phyloP scores from a whole-genome alignment of 2,329 filamentous ascomycete species.

The Harringtonia lauricola region DNA sequence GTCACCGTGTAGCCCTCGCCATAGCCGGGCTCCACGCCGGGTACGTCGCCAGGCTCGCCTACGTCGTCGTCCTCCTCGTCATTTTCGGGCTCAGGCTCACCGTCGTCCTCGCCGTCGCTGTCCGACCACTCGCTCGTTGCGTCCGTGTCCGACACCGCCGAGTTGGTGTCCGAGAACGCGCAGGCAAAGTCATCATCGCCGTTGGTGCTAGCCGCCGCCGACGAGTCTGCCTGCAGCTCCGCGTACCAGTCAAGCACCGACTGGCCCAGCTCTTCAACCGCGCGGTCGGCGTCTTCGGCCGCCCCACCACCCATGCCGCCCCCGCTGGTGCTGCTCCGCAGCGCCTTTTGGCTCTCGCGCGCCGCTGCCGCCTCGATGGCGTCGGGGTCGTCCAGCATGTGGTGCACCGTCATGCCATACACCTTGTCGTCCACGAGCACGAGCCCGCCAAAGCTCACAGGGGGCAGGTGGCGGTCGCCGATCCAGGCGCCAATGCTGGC shows the following conservation, averaged over 20 bases:
- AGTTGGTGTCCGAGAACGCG: slow-evolving; percentile 52
- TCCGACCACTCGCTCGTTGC: slow-evolving; percentile 39
- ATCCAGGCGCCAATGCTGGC: slow-evolving; percentile 90
- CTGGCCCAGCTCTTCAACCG: slow-evolving; percentile 18
- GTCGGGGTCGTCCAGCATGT: slow-evolving; percentile 74
- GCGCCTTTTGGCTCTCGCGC: slow-evolving; percentile 10
- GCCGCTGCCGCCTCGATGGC: slow-evolving; percentile 15
- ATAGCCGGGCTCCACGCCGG: slow-evolving; percentile 63
- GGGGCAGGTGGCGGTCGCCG: slow-evolving; percentile 73
- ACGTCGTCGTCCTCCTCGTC: not conserved
- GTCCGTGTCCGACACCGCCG: slow-evolving; percentile 36
- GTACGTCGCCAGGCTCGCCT: slow-evolving; percentile 61
- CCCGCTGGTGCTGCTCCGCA: slow-evolving; percentile 10
- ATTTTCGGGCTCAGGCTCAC: slow-evolving; percentile 32
- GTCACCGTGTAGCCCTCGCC: slow-evolving; percentile 74
- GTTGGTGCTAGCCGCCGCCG: slow-evolving; percentile 27
- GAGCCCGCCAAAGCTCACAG: slow-evolving; percentile 83
- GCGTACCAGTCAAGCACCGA: slow-evolving; percentile 30
- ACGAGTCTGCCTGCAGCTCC: slow-evolving; percentile 23
- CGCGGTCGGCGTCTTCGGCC: slow-evolving; percentile 13
- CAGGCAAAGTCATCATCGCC: slow-evolving; percentile 46
- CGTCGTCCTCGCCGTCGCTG: slow-evolving; percentile 33
- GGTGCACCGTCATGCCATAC: slow-evolving; percentile 93
- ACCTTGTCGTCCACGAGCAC: slow-evolving; percentile 74
- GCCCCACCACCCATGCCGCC: slow-evolving; percentile 8